Conservation (phyloP, 352 stramenopile genomes). For the Globisporangium yorkense region DNA sequence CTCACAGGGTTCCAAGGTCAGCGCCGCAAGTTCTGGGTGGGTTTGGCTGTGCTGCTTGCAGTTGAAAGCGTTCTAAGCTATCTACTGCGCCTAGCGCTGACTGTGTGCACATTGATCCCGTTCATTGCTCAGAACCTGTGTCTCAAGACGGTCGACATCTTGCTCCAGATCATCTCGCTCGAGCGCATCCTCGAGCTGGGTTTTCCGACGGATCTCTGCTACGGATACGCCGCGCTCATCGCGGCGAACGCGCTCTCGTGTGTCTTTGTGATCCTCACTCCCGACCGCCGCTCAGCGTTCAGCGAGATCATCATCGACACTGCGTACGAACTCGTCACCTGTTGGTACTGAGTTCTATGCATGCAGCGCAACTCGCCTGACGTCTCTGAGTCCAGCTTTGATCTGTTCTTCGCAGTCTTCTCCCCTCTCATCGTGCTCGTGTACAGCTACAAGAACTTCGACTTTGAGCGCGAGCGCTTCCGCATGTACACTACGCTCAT, state of each 20-base stretch:
- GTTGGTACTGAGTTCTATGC: too few relatives aligned
- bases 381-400: conserved; percentile 17
- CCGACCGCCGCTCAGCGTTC: conserved; percentile 20
- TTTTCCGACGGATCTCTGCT: conserved; percentile 20
- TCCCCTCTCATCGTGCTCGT: conserved; percentile 25
- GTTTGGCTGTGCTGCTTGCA: background rate
- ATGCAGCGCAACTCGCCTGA: background rate
- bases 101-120: background rate
- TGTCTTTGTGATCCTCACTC: conserved; percentile 14
- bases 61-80: too few relatives aligned
- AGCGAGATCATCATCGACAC: conserved; percentile 28
- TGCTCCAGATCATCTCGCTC: conserved; percentile 19
- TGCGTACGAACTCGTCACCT: conserved; percentile 15
- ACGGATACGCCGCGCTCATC: conserved; percentile 24
- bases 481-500: conserved; percentile 15
- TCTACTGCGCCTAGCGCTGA: background rate
- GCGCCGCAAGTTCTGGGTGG: conserved; percentile 42
- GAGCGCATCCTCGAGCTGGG: conserved; percentile 24
- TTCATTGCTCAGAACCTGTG: conserved; percentile 21
- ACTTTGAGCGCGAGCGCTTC: conserved; percentile 24
- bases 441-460: conserved; percentile 26
- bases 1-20: conserved; percentile 21
- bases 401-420: conserved; percentile 26
- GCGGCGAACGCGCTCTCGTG: conserved; percentile 22
- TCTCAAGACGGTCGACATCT: conserved; percentile 27